Percentiles rank a stretch among this genome's conserved stretches.
Conservation (phyloP, 306 rosid genomes). For the Vigna unguiculata region DNA sequence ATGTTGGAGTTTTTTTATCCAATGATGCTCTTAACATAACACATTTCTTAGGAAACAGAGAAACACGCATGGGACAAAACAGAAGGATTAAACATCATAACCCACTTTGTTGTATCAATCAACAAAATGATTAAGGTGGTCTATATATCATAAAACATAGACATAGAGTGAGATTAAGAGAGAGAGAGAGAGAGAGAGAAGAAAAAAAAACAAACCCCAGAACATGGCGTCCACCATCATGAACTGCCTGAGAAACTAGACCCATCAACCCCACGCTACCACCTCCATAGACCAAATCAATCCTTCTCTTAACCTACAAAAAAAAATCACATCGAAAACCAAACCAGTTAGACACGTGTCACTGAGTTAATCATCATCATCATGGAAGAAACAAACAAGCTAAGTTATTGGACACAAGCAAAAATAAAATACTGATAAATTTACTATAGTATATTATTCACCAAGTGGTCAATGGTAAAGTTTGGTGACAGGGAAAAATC, state of each 20-base stretch:
- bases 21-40: constrained; percentile 44
- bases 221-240: constrained; percentile 99
- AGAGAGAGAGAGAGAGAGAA: neutral
- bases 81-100: constrained; percentile 6
- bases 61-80: constrained; percentile 49
- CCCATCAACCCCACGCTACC: constrained; percentile 99
- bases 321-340: constrained; percentile 50
- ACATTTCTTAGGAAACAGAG: constrained; percentile 48
- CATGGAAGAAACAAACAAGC: constrained; percentile 11
- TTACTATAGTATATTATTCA: neutral
- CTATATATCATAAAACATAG: neutral
- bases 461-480: constrained; percentile 17
- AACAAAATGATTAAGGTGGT: constrained; percentile 43
- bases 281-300: constrained; percentile 99
- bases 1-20: constrained; percentile 51
- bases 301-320: constrained; percentile 88
- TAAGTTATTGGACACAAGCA: neutral
- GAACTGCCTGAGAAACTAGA: constrained; percentile 99
- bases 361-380: constrained; percentile 45
- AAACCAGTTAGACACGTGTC: constrained; percentile 62
- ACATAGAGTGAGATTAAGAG: neutral
- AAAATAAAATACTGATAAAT: neutral
- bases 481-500: constrained; percentile 47
- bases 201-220: constrained; percentile 85
- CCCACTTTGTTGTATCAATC: constrained; percentile 38